Base-by-base conservation (phyloP, 176 grass and related monocot genomes). In the Juncus effusus region DNA sequence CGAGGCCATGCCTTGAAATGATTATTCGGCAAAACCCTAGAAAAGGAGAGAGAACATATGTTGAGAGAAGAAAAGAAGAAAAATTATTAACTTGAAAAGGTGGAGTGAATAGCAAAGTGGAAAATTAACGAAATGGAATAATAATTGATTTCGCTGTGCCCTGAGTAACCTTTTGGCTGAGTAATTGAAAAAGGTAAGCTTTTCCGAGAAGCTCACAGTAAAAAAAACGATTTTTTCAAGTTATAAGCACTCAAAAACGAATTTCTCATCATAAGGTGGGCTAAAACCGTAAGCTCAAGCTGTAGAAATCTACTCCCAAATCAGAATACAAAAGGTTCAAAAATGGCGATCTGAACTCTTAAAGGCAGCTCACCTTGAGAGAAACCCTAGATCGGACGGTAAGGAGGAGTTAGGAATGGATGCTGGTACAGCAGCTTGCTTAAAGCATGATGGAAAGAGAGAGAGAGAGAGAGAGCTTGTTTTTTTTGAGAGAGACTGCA, bases 1-100 rank as follows among this genome's bases (percentile, higher is more conserved):
- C 8, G 88, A 87, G 15, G 83, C 80, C 84, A 83, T 83, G 55
- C 75, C 58, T 42, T 56, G 36, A 5, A 38, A 10, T 19, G 68
- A 72, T 72, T 40, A 54, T 1, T 19, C 69, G 49, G 8, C 51
- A 49, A 56, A 56, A 39, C 51, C 65, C 54, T 54, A 40, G 54
- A 40, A 35, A 39, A 53, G 54, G 66, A 69, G 12, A 69, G 7
- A 4, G 12, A 15, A 69, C 13, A 39, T 28, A 28, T 28, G 19
- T 59, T 41, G 15, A 72, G 39, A 59, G 28, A 36, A 5, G 51
- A 68, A 68, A 6, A 10, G 2, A 1, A 35, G 5, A 72, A 45
- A 28, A 28, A 28, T 28, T 28, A 28, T 28, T 28, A 28, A 28
- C 19, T 28, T 28, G 19, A 28, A 28, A 28, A 28, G 19, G 19